phyloP scores from a whole-genome alignment of 73 alveolate genomes.

The Halteria grandinella region DNA sequence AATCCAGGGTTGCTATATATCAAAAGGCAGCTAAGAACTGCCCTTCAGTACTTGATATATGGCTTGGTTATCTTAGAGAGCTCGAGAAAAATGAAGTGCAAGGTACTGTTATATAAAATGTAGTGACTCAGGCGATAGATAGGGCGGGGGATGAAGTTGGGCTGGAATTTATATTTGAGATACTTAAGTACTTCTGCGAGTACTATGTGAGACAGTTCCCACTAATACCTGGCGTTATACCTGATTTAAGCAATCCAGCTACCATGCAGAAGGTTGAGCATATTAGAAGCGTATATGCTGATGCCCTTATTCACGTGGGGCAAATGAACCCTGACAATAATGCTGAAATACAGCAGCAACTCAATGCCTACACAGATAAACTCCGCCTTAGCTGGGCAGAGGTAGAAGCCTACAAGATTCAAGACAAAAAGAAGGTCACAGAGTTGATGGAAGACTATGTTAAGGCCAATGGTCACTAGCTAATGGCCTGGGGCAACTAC shows the following conservation, averaged over 20 bases:
- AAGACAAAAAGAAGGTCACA: slow-evolving; percentile 29
- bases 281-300: slow-evolving; percentile 34
- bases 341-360: neutral
- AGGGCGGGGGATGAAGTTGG: neutral
- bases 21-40: slow-evolving; percentile 37
- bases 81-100: slow-evolving; percentile 31
- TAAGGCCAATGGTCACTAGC: slow-evolving; percentile 14
- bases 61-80: slow-evolving; percentile 52
- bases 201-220: neutral
- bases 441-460: slow-evolving; percentile 46
- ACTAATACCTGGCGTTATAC: neutral
- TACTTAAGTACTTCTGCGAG: slow-evolving; percentile 35
- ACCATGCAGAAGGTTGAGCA: neutral
- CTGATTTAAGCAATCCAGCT: neutral
- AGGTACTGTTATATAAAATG: neutral
- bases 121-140: neutral
- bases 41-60: slow-evolving; percentile 14
- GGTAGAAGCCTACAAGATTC: slow-evolving; percentile 47
- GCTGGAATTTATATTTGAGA: slow-evolving; percentile 14
- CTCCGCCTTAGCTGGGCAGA: slow-evolving; percentile 42
- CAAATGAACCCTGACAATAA: too few relatives aligned
- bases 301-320: slow-evolving; percentile 3
- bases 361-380: neutral
- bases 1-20: slow-evolving; percentile 9
- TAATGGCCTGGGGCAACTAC: slow-evolving; percentile 42